Evolutionary conservation across 371 early-diverging fungal genomes (phyloP), one percentile per base, ranked within the genome.

Genomic region (Coemansia sp.): DNA sequence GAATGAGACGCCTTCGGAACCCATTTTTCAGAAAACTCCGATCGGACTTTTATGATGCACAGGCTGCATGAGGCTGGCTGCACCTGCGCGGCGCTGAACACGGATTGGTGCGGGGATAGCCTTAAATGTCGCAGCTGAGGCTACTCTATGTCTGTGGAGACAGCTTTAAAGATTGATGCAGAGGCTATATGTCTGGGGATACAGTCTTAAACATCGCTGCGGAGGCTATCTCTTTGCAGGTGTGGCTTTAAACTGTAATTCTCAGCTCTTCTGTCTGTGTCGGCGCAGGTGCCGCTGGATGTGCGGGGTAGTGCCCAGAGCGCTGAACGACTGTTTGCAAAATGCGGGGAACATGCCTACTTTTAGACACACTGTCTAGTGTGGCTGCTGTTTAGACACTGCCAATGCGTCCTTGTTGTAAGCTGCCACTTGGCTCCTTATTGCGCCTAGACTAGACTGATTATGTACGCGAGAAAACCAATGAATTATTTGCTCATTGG

Each of bases 11-110:
- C 52, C 52, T 24, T 22, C 52, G 14, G 22, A 56, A 31, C 34
- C 53, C 51, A 51, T 21, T 51, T 53, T 45, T 50, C 50, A 21
- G 50, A 21, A 50, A 54, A 27, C 29, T 54, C 55, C 55, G 54
- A 26, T 27, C 54, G 55, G 55, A 54, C 55, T 54, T 54, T 31
- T 31, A 24, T 22, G 31, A 27, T 26, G 31, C 55, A 13, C 13
- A 29, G 27, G n/a, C 14, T 54, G 55, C 55, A 54, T 54, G 50
- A n/a, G 50, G 37, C 21, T 21, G 50, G 50, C 21, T 3, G 22
- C 10, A 21, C 18, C 18, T 18, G 50, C 50, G 18, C 50, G 21
- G 21, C 8, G n/a, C n/a, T 21, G 21, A 50, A 21, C 50, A 21
- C 50, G n/a, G 50, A 22, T 18, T n/a, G 50, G 21, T 18, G 50